phyloP scores from a whole-genome alignment of 805 yeast genomes.

The Cyberlindnera mississippiensis region DNA sequence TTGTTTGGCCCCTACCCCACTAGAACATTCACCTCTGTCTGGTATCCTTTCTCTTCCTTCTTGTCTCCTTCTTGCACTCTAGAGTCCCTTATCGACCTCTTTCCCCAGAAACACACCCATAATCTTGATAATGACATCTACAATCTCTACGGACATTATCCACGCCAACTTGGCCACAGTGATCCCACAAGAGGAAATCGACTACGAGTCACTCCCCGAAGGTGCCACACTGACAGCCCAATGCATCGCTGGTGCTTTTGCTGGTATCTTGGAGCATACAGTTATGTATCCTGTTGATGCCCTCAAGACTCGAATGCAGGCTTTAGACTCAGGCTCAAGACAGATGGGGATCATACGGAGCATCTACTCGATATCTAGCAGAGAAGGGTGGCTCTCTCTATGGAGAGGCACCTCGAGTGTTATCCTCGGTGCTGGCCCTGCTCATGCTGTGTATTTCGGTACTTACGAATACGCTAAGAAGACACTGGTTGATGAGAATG shows the following conservation, averaged over 20 bases:
- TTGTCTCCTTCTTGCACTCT: too few species aligned
- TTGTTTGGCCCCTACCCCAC: too few species aligned
- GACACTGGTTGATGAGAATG: conserved; percentile 29
- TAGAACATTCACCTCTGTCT: too few species aligned
- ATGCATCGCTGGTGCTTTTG: conserved; percentile 90
- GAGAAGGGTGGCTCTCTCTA: conserved; percentile 81
- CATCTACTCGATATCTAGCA: conserved; percentile 66
- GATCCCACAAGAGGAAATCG: conserved; percentile 48
- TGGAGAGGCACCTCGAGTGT: conserved; percentile 96
- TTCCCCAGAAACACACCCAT: too few species aligned
- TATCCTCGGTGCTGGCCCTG: conserved; percentile 95
- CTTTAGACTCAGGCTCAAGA: conserved; percentile 17
- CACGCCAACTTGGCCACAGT: conserved; percentile 7
- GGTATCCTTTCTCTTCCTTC: too few species aligned
- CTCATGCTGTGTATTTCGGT: conserved; percentile 95
- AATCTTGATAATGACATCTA: conserved; percentile 3
- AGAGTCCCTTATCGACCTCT: too few species aligned
- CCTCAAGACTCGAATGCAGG: conserved; percentile 90
- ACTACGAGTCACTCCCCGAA: conserved; percentile 88
- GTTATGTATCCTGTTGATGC: conserved; percentile 97
- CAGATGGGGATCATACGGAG: conserved; percentile 41
- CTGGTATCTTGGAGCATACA: conserved; percentile 97
- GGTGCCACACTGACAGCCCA: conserved; percentile 80
- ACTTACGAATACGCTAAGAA: conserved; percentile 74
- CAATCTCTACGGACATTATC: conserved; percentile 8